These are phyloP conservation scores for Pichia pseudocactophila DNA, from an alignment of 805 yeast genomes.

Conservation along the genomic window DNA sequence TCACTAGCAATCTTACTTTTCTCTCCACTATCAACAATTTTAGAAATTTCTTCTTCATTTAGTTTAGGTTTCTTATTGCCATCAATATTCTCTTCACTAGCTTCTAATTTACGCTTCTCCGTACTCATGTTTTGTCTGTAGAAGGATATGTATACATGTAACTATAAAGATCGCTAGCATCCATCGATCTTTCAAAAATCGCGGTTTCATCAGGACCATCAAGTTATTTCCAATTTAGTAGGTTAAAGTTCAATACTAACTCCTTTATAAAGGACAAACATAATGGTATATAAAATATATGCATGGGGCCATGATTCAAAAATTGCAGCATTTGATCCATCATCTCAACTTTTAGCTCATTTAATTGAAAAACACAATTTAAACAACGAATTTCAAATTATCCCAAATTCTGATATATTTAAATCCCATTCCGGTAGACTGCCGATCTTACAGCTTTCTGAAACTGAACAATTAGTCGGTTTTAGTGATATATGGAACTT, in stretches of 20 bases:
- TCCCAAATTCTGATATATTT: constrained; percentile 52
- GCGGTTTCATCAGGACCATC: no score
- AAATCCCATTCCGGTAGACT: constrained; percentile 39
- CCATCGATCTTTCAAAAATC: no score
- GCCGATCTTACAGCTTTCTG: constrained; percentile 34
- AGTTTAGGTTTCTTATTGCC: background rate
- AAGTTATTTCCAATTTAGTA: no score
- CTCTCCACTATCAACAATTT: constrained; percentile 36
- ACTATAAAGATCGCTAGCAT: no score
- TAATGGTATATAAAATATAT: constrained; percentile 7
- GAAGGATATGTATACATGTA: no score
- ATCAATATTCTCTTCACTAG: background rate
- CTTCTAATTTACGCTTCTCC: constrained; percentile 3
- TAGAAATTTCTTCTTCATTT: constrained; percentile 33
- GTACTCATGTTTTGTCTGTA: background rate
- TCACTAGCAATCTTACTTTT: constrained; percentile 49
- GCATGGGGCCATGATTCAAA: constrained; percentile 38
- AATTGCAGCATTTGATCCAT: constrained; percentile 42
- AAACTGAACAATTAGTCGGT: constrained; percentile 2
- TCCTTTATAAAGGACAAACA: background rate
- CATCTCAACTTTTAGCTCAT: constrained; percentile 41
- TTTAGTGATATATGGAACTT: constrained; percentile 5
- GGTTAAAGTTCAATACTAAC: no score
- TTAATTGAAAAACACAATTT: constrained; percentile 25
- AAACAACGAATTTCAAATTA: constrained; percentile 28